Evolutionary conservation across 1,139 yeast genomes (phyloP), one percentile per base, ranked within the genome.

Genomic region (Chernovozyma sophiae-reginae): DNA sequence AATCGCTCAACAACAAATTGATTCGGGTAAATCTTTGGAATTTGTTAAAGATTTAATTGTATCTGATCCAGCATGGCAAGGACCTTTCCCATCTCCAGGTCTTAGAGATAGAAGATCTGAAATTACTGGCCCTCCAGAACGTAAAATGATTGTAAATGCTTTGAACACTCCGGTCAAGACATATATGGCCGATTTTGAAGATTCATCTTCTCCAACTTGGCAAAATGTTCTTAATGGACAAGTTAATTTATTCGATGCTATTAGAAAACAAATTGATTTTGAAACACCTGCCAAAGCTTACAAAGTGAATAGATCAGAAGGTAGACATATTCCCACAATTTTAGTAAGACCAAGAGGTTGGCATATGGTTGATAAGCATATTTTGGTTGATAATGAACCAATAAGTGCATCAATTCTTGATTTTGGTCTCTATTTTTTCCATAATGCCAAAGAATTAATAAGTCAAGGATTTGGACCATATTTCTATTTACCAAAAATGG

Each of bases 401-500:
- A 35, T 47, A n/a, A 42, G 47, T 38, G 53, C 49, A 7, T 47
- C 52, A 8, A 33, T 49, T 8, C 34, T 49, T 22, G 53, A 49
- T 36, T 49, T 49, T 31, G 53, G 51, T 4, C 42, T 49, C 15
- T 49, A 43, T 33, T 49, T 49, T 38, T 47, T 27, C 39, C 51
- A 56, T 48, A 56, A 53, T 36, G 58, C 59, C 24, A 40, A 43
- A 31, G 51, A 52, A 40, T 30, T 55, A 31, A 25, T 56, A 27
- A 45, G 45, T 23, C 49, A 45, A 28, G 60, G 60, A 11, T 44
- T 48, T 34, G 62, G 60, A 29, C 62, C 62, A 19, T 56, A 56
- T 50, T 56, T 56, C 44, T 56, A 56, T 48, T 46, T 56, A 37
- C 62, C 62, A 15, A 56, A 56, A 47, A 53, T 56, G 61, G 60